Base-by-base conservation (phyloP, 495 filamentous ascomycete genomes). In the Penicillium macrosclerotiorum region DNA sequence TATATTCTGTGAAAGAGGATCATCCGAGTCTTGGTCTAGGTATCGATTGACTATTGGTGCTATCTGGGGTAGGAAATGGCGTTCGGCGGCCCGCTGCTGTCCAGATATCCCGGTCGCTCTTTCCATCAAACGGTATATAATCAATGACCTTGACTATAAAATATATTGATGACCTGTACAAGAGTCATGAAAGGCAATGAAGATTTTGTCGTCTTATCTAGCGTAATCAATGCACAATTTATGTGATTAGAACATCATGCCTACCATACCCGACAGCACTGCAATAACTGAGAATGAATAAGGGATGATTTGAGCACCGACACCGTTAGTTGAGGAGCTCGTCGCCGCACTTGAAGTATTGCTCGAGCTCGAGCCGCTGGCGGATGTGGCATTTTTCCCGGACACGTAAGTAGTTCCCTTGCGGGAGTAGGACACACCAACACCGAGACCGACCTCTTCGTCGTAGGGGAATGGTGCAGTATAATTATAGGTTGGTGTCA, bases 381-480 rank as follows among this genome's bases (percentile, higher is more conserved):
- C 25, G 25, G 5, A 27, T 5, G 5, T 11, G 25, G 5, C 5
- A 27, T 5, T 27, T 27, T 11, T 27, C 8, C 31, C 31, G 14
- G 31, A 34, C 4, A 51, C 26, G 22, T 45, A 45, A 8, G 49
- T 52, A 6, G 29, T 37, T n/a, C 42, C 49, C 29, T 52, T 36
- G 16, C 49, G 36, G 9, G 49, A 37, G 30, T 42, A 52, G 1
- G 49, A 43, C 13, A 63, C 55, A 34, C 52, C 39, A 5, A 49
- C 37, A 32, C 62, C 64, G 33, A 63, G 57, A 33, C 43, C 52
- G 20, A 40, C 51, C 35, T 47, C 45, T 7, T 58, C 48, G 29
- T 71, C 65, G n/a, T 64, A 67, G 8, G 67, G 65, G 46, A 67
- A 67, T 17, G 65, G 68, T 19, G 54, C 56, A 3, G 64, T 67